Evolutionary conservation across 169 alveolate genomes (phyloP), one percentile per base, ranked within the genome.

Genomic region (Babesia ovis): DNA sequence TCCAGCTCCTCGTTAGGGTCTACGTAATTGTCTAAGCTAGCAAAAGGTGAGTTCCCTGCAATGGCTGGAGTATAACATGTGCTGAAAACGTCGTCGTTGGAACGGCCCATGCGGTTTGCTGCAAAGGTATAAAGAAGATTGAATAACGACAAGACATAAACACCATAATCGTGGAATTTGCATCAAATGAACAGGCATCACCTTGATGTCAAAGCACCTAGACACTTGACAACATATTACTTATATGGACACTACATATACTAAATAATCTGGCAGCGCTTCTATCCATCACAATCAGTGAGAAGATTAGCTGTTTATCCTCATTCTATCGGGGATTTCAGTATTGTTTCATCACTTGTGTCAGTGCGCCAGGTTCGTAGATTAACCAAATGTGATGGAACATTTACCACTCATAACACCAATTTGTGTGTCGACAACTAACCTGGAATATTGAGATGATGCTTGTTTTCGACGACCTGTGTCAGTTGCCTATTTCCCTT

Each of bases 251-350:
- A n/a, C n/a, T n/a, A n/a, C n/a, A n/a, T n/a, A n/a, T n/a, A n/a
- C n/a, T n/a, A n/a, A n/a, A n/a, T n/a, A n/a, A n/a, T n/a, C n/a
- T n/a, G n/a, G n/a, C n/a, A n/a, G n/a, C n/a, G n/a, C n/a, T n/a
- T n/a, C n/a, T n/a, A n/a, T n/a, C 22, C n/a, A 23, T 6, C 72
- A 3, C 60, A 64, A 37, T 64, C 74, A 64, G 74, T 43, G 74
- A 64, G 74, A 64, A 64, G 74, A 64, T 64, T 64, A 64, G 74
- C 74, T 50, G 31, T n/a, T 46, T 64, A 64, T 64, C 74, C 61
- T 64, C 74, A 64, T 56, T 29, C 48, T 9, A 31, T 50, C 62
- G 42, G 51, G 31, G 22, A 64, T 16, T 31, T 35, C 61, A 22
- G 39, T 43, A 29, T 2, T 6, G 16, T 16, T 3, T 46, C 74